phyloP scores from a whole-genome alignment of 1,139 yeast genomes.

The Pneumocystis oryctolagi region DNA sequence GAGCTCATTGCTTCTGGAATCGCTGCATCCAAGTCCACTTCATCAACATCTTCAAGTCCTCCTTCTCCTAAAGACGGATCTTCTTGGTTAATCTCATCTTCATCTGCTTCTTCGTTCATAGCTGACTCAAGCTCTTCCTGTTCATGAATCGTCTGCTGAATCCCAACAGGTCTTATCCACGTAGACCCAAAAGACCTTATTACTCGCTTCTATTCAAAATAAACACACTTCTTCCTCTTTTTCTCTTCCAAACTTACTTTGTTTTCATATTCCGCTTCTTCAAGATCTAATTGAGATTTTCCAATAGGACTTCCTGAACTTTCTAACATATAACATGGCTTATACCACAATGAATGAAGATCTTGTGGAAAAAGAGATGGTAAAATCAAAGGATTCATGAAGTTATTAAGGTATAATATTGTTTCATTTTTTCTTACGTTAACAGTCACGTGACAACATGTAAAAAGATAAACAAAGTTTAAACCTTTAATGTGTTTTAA shows the following conservation, averaged over 20 bases:
- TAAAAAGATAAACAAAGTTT: too few relatives aligned
- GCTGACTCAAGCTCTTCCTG: slow-evolving; percentile 3
- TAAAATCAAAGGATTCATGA: neutral
- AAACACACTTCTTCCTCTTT: neutral
- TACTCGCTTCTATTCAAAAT: neutral
- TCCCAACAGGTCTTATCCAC: slow-evolving; percentile 5
- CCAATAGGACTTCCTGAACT: neutral
- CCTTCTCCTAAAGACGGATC: slow-evolving; percentile 1
- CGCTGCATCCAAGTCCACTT: slow-evolving; percentile 5
- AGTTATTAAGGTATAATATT: too few relatives aligned
- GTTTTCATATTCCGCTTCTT: neutral
- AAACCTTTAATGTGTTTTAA: too few relatives aligned
- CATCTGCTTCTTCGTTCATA: neutral
- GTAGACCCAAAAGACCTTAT: neutral
- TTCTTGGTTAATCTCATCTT: slow-evolving; percentile 3
- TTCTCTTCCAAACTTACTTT: neutral
- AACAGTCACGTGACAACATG: neutral
- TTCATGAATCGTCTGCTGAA: slow-evolving; percentile 3
- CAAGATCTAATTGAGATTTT: neutral
- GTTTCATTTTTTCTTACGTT: neutral
- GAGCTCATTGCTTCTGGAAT: slow-evolving; percentile 16
- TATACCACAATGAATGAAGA: neutral
- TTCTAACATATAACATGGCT: neutral
- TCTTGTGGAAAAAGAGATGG: neutral
- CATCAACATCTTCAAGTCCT: slow-evolving; percentile 1